Evolutionary conservation across 176 grass and related monocot species (phyloP), one percentile per base, ranked within the genome.

Genomic region (Oryza nivara): DNA sequence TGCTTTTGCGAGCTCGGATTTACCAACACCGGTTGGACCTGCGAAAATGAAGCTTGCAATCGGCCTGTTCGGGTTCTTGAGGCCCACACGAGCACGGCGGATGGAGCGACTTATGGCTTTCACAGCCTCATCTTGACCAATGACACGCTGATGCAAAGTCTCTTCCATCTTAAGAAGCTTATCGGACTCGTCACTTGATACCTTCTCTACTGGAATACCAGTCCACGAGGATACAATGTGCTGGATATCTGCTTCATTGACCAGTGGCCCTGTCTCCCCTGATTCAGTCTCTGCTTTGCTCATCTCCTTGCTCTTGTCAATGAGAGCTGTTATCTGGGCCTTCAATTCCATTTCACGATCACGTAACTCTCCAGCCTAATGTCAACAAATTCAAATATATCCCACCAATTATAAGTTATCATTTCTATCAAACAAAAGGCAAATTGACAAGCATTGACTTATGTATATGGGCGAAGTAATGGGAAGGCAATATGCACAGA

Each of bases 191-290:
- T 97, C 95, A 11, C 78, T 88, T 4, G 95, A 94, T 60, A 97
- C 95, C 85, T 97, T 94, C 72, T 97, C 92, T 16, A 97, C 95
- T 13, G 95, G 95, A 36, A 97, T 97, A 67, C 90, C 95, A 72
- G 95, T 97, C 95, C 95, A 97, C 23, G 90, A 94, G 0, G 95
- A 97, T 30, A 94, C 90, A 79, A 97, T 97, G 84, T 97, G 95
- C 75, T 92, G 92, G 73, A 97, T 94, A 77, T 97, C 94, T 22
- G 88, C 92, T 88, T 97, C 94, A 67, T 87, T 85, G 25, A 97
- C 94, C 82, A 94, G 19, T 0, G 94, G 92, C n/a, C 92, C 88
- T 3, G 91, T 79, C 64, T 93, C 91, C 41, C 89, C 86, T 3
- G 86, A 84, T 60, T 89, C 91, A 41, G 77, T 88, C 82, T 97